Evolutionary conservation across 2,329 filamentous ascomycete genomes (phyloP).

Genomic region (Metarhizium rileyi): DNA sequence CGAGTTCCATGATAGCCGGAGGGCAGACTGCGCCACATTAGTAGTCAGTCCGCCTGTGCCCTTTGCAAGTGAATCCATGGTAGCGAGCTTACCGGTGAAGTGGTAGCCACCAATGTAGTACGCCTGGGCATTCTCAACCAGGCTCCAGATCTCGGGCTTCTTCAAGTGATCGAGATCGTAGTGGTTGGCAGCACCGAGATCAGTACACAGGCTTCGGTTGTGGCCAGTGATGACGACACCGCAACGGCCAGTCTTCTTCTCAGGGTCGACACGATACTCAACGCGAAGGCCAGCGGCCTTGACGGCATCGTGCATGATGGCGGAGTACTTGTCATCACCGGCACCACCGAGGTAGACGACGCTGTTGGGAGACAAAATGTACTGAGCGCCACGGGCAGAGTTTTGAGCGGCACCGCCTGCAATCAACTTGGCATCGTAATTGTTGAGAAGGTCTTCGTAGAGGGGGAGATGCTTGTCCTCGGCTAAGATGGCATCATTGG

Average conservation of each 20-base stretch:
- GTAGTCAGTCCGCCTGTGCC: background rate
- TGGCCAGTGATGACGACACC: conserved; percentile 95
- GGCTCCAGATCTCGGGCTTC: conserved; percentile 80
- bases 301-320: conserved; percentile 78
- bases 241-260: conserved; percentile 81
- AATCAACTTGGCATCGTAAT: conserved; percentile 88
- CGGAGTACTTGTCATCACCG: conserved; percentile 91
- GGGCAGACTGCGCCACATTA: conserved; percentile 56
- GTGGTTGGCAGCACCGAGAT: conserved; percentile 92
- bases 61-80: background rate
- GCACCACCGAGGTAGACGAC: conserved; percentile 92
- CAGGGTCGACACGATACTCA: conserved; percentile 86
- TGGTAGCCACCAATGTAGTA: conserved; percentile 97
- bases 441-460: conserved; percentile 88
- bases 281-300: conserved; percentile 81
- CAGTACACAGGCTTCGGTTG: conserved; percentile 89
- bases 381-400: conserved; percentile 91
- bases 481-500: conserved; percentile 95
- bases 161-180: conserved; percentile 94
- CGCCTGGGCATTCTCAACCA: conserved; percentile 78
- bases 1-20: conserved; percentile 79
- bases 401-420: conserved; percentile 96
- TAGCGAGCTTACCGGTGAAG: conserved; percentile 52
- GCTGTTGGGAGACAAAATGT: conserved; percentile 81
- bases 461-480: conserved; percentile 82